Percentiles rank a stretch among this genome's conserved stretches.
phyloP scores from a whole-genome alignment of 169 alveolate species.

The Cryptosporidium sp. region DNA sequence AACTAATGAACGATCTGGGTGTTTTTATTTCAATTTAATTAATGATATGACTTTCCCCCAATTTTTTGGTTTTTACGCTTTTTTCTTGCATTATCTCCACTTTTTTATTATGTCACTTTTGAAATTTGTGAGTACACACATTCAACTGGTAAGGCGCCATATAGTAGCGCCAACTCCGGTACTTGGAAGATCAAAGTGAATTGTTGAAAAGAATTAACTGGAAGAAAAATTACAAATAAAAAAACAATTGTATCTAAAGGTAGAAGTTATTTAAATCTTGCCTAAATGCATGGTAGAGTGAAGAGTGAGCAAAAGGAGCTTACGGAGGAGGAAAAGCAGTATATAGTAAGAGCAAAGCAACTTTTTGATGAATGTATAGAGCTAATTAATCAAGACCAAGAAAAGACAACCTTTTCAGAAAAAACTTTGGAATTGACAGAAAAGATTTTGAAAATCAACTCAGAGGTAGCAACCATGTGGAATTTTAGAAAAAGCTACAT shows the following conservation, averaged over 20 bases:
- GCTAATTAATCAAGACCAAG: neutral
- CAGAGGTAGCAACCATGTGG: constrained; percentile 77
- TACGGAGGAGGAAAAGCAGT: constrained; percentile 35
- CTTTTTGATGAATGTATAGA: constrained; percentile 37
- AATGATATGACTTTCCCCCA: neutral
- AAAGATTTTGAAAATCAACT: constrained; percentile 60
- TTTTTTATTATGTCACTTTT: neutral
- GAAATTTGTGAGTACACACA: constrained; percentile 65
- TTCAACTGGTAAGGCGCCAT: neutral
- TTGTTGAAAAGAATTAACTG: neutral
- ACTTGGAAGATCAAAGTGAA: constrained; percentile 3
- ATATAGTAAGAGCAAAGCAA: constrained; percentile 1
- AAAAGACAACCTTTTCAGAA: neutral
- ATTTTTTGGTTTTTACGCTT: neutral
- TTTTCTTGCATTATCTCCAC: neutral
- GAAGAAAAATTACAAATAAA: neutral
- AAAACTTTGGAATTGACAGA: constrained; percentile 49
- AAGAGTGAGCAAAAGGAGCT: constrained; percentile 29
- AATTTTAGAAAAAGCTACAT: constrained; percentile 56
- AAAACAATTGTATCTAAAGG: neutral
- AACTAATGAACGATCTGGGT: neutral
- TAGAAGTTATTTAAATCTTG: neutral
- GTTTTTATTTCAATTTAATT: neutral
- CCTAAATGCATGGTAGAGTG: constrained; percentile 45
- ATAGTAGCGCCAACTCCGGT: constrained; percentile 20